Evolutionary conservation across 768 basidiomycete species (phyloP), one percentile per base, ranked within the genome.

Genomic region (Jaapia argillacea): DNA sequence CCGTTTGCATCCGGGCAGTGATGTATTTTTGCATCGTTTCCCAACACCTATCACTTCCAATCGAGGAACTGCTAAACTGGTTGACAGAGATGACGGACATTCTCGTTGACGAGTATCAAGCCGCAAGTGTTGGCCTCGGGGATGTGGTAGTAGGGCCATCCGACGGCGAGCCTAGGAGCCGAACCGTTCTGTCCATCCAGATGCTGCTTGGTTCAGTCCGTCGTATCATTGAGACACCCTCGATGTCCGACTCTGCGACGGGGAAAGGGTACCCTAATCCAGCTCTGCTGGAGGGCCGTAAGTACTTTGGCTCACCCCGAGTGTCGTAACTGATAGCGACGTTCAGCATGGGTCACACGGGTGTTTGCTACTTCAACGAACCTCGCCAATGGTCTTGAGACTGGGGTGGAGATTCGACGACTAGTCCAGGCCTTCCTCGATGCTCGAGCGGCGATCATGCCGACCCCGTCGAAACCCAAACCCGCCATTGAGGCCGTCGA

Each of bases 1-100:
- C 71, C n/a, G 77, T 78, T n/a, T 74, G 77, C 47, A 75, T 96
- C 38, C 76, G 83, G 3, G 86, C 84, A 2, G 66, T 84, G 56
- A 77, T 80, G 69, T 75, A 81, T 54, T 70, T 89, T 36, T 74
- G 74, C 1, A 72, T 75, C 27, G 68, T 87, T 7, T 64, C 81
- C 53, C 68, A 74, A 18, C 74, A 76, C 24, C 71, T 77, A 28
- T 53, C 58, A 1, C 54, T 81, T 6, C 58, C 71, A 4, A 50
- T 88, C 6, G 54, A 68, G 14, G 69, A 72, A 3, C 68, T 83
- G 4, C 61, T 77, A 12, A 65, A 62, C 1, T 91, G 90, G 81
- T 62, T 86, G 31, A 64, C 64, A 2, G 77, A 79, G 10, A 80
- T 90, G 54, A 64, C 74, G 2, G 55, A 61, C 5, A 51, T 59